Percentiles rank a stretch among this genome's conserved stretches.
phyloP scores from a whole-genome alignment of 345 rosid genomes.

The Nasturtium officinale region DNA sequence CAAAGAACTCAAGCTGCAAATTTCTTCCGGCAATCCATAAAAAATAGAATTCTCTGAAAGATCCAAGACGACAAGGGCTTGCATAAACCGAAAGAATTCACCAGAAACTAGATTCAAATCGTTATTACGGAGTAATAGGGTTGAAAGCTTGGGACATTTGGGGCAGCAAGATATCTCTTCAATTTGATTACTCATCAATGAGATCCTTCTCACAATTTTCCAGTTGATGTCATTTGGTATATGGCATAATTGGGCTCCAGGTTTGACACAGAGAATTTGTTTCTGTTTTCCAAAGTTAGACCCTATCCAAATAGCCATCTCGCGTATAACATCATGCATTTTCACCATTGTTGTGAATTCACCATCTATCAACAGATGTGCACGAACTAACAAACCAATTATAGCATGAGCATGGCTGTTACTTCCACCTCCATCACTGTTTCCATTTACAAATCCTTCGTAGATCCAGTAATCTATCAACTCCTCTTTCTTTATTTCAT shows the following conservation, averaged over 20 bases:
- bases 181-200: neutral
- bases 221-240: neutral
- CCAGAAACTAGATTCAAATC: neutral
- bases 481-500: too few species aligned
- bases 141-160: neutral
- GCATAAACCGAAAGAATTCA: constrained; percentile 39
- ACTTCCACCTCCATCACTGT: too few species aligned
- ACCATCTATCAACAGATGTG: neutral
- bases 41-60: constrained; percentile 15
- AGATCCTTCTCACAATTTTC: neutral
- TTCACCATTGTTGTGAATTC: neutral
- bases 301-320: neutral
- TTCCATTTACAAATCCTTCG: too few species aligned
- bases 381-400: neutral
- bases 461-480: too few species aligned
- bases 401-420: too few species aligned
- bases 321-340: neutral
- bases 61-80: constrained; percentile 38
- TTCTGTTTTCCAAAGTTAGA: neutral
- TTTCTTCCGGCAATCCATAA: constrained; percentile 29
- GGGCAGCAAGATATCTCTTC: neutral
- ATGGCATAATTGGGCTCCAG: neutral
- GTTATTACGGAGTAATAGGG: neutral
- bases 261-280: neutral
- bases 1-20: neutral